Base-by-base conservation (phyloP, 495 filamentous ascomycete genomes). In the Penicillium cinerascens region DNA sequence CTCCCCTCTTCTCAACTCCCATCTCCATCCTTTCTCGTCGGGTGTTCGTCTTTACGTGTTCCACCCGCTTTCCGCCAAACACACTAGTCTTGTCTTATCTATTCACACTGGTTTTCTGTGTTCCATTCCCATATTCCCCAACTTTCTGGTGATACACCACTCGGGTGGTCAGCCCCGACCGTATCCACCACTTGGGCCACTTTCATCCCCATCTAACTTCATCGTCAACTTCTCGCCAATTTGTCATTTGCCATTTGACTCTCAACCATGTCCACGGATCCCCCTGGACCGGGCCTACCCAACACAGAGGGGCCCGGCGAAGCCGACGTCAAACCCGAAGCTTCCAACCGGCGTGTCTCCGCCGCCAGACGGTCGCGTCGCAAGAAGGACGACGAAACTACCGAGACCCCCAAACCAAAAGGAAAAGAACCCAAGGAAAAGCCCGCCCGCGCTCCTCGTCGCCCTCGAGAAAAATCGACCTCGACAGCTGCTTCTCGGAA, bases 361-460 rank as follows among this genome's bases (percentile, higher is more conserved):
- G 59, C 49, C 37, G 43, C 58, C 45, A 65, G 71, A 55, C 73
- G 73, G 67, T 73, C 73, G 71, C 73, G 73, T 70, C 71, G 73
- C 40, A 76, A 74, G 66, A 74, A 73, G 67, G 71, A 73, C 44
- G 71, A 73, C 49, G 66, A 65, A 1, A 46, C 47, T 46, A 60
- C 53, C 43, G 42, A 58, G 17, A 51, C 49, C 6, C 49, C 49
- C 13, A 40, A 51, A 16, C 17, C 41, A 2, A 65, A 64, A 26
- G 60, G 60, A 7, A 68, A 72, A 38, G 64, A 67, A 20, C 55
- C 65, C 15, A 67, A 67, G 51, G 56, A 68, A 47, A 65, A 72
- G 52, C 64, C 67, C n/a, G 69, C 75, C 53, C 67, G 68, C 17
- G 61, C 67, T 17, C 54, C 55, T 51, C 74, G 72, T 47, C 72